Conservation (phyloP, 2,329 filamentous ascomycete genomes). For the Cladosporium halotolerans region DNA sequence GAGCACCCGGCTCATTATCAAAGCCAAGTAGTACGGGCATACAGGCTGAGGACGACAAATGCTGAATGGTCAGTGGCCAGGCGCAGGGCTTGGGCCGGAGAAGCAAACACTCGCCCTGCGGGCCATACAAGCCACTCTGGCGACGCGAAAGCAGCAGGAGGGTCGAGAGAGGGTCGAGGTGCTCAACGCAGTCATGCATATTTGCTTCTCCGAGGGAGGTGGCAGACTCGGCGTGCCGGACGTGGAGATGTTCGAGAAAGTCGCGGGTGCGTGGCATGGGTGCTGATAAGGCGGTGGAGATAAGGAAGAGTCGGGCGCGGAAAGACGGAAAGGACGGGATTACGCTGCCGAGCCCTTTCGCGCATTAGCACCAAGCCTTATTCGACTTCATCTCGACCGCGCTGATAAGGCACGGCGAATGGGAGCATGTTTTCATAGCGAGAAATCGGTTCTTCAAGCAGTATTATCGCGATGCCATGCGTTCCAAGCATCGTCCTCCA, state of each 20-base stretch:
- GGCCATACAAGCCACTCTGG: constrained; percentile 1
- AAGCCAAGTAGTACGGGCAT: constrained; percentile 1
- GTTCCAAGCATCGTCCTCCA: neutral
- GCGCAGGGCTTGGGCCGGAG: neutral
- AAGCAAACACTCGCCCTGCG: neutral
- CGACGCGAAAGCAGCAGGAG: neutral
- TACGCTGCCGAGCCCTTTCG: neutral
- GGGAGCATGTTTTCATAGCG: neutral
- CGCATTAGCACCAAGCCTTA: constrained; percentile 1
- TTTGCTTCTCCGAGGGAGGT: constrained; percentile 6
- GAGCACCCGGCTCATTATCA: constrained; percentile 2
- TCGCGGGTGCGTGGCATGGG: neutral
- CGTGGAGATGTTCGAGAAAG: constrained; percentile 1
- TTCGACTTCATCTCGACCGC: constrained; percentile 10
- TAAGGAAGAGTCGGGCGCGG: neutral
- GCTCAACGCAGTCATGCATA: neutral
- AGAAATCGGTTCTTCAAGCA: neutral
- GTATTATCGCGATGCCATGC: neutral
- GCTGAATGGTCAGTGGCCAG: constrained; percentile 1
- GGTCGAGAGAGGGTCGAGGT: neutral
- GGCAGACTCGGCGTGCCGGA: neutral
- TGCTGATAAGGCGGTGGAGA: constrained; percentile 6
- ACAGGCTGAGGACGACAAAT: neutral
- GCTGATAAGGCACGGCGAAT: constrained; percentile 4
- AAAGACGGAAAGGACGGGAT: neutral